A percentile compares a stretch with the other conserved stretches of the same genome.
phyloP scores from a whole-genome alignment of 2,329 filamentous ascomycete species.

The Corniculantispora saksenae region DNA sequence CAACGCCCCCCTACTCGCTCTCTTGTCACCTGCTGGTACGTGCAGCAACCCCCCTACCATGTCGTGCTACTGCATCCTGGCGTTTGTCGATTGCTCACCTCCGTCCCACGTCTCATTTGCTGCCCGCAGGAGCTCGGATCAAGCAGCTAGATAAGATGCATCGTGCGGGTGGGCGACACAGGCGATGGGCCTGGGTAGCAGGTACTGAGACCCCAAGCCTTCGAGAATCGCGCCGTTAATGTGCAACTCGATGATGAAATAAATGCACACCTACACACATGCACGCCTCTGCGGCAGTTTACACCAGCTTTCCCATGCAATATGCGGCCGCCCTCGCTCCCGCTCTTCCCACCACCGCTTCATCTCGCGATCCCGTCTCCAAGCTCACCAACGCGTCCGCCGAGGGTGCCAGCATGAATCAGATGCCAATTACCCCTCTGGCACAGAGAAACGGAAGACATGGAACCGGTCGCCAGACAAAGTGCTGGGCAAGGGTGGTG shows the following conservation, averaged over 20 bases:
- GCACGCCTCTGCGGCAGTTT: no score
- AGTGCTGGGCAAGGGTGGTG: background rate
- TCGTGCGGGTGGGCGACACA: slow-evolving; percentile 4
- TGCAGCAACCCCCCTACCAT: background rate
- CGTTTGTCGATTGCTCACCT: slow-evolving; percentile 7
- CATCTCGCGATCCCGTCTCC: background rate
- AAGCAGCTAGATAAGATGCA: background rate
- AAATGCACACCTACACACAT: background rate
- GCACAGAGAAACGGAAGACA: background rate
- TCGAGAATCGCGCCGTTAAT: background rate
- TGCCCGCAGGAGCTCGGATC: slow-evolving; percentile 9
- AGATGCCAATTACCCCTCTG: background rate
- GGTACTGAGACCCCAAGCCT: background rate
- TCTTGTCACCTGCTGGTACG: background rate
- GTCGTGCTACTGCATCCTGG: slow-evolving; percentile 2
- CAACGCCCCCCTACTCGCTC: background rate
- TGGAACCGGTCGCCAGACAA: background rate
- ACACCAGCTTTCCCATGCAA: background rate
- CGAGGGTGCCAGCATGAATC: background rate
- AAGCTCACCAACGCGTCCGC: background rate
- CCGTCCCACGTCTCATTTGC: background rate
- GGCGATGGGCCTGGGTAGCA: background rate
- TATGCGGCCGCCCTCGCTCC: background rate
- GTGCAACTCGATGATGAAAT: background rate
- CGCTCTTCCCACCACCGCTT: background rate